A percentile compares a stretch with the other conserved stretches of the same genome.
These are phyloP conservation scores for Rhizopogon salebrosus DNA, from an alignment of 768 basidiomycete genomes.

Conservation along the genomic window DNA sequence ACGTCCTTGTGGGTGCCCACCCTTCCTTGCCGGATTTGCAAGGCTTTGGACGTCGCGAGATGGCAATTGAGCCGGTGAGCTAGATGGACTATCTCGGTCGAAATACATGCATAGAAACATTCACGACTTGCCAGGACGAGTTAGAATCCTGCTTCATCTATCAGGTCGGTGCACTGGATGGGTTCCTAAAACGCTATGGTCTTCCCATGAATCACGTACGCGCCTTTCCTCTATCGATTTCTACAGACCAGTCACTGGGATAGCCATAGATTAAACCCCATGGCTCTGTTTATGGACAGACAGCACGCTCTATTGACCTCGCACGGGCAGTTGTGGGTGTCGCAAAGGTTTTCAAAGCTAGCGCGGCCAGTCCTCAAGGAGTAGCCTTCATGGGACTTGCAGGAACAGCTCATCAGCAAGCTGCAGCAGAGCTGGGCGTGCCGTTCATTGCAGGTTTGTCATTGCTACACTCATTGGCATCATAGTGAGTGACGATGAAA, in stretches of 20 bases:
- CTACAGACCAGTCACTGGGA: not conserved
- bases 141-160: slow-evolving; percentile 55
- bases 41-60: slow-evolving; percentile 62
- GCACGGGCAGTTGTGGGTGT: slow-evolving; percentile 51
- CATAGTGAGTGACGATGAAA: not conserved
- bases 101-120: not conserved
- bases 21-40: slow-evolving; percentile 60
- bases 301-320: slow-evolving; percentile 47
- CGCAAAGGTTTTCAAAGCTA: slow-evolving; percentile 41
- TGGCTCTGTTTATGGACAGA: slow-evolving; percentile 59
- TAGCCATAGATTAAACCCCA: slow-evolving; percentile 50
- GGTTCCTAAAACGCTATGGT: slow-evolving; percentile 51
- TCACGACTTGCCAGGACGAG: slow-evolving; percentile 37
- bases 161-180: slow-evolving; percentile 61
- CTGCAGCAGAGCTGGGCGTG: slow-evolving; percentile 48
- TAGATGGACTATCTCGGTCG: not conserved
- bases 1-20: slow-evolving; percentile 61
- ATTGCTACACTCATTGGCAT: not conserved
- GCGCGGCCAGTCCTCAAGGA: slow-evolving; percentile 15
- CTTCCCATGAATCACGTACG: slow-evolving; percentile 53
- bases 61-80: slow-evolving; percentile 54
- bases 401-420: slow-evolving; percentile 56
- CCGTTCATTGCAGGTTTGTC: slow-evolving; percentile 55
- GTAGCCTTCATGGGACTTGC: slow-evolving; percentile 61
- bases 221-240: not conserved